Evolutionary conservation across 257 asterid genomes (phyloP), one percentile per base, ranked within the genome.

Genomic region (Voacanga thouarsii): DNA sequence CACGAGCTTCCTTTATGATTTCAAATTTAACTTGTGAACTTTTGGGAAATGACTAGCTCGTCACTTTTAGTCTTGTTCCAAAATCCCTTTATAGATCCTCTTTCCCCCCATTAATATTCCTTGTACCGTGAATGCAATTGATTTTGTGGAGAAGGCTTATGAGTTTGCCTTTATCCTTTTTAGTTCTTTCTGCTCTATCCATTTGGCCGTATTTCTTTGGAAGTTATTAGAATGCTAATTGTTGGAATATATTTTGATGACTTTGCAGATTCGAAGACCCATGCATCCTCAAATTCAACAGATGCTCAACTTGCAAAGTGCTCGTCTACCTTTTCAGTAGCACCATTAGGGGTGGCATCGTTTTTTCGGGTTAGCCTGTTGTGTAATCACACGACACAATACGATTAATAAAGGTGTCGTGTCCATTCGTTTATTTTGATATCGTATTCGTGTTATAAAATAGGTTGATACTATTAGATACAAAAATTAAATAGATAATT

Each of bases 271-370:
- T 44, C 80, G 83, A 65, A 87, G 97, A 78, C 98, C 90, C 85
- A 90, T 89, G 90, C 90, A 80, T 81, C 91, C 96, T 50, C 96
- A 89, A 80, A 83, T 91, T 88, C 97, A 91, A 85, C 97, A 92
- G 87, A 70, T 90, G 86, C 83, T 79, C 73, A 91, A 78, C 84
- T 82, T 94, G 59, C 96, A 90, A 80, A 89, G 23, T 63, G 69
- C 69, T 63, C 69, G 79, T 81, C 37, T 89, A 73, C 88, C 96
- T 24, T 77, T 82, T 64, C 98, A 90, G 65, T 97, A 91, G 47
- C 37, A 33, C 2, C 97, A 88, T 81, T 96, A 91, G 85, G 94
- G 89, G 65, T 83, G 81, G 90, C n/a, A n/a, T n/a, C n/a, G n/a
- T n/a, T n/a, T n/a, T n/a, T n/a, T n/a, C n/a, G n/a, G n/a, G n/a